Evolutionary conservation across 331 rosid species (phyloP), one percentile per base, ranked within the genome.

Genomic region (Quercus tomentella): DNA sequence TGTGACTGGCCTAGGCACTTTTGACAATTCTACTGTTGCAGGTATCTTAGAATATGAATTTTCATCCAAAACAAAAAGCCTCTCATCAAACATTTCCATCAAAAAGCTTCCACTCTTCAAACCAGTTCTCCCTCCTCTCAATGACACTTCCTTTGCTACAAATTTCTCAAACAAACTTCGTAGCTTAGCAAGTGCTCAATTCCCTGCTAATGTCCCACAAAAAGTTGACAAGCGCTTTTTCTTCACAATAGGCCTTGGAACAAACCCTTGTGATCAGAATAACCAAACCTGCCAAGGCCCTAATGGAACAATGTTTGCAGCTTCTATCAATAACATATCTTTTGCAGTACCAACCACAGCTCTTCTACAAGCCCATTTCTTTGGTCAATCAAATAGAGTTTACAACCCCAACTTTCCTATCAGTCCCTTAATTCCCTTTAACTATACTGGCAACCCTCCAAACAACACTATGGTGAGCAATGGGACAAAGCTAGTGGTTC

Each of bases 401-500:
- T 82, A 72, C 75, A 43, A 82, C n/a, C 31, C 82, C 20, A 1
- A 76, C 70, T 82, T 85, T 2, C 88, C 86, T 1, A 76, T 0
- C 7, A 62, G 31, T 16, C 88, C 88, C 56, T 72, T 85, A 68
- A 7, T 25, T 73, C 73, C 84, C 18, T 85, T 85, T 68, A 79
- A 84, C 61, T 79, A 84, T 8, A 84, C 82, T 0, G 85, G 87
- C 21, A 82, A 68, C 18, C 82, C 87, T 33, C 87, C 87, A 26
- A 81, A 86, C 77, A 86, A 83, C 82, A 81, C 85, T 26, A 81
- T 73, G 84, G 89, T 86, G 61, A 72, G 72, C 75, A 86, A 83
- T 79, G 92, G 89, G 25, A 89, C 89, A 15, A 85, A 83, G 79
- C 54, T 84, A 4, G 56, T 82, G 56, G 86, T 89, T 70, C 79